A percentile compares a stretch with the other conserved stretches of the same genome.
Evolutionary conservation across 2,329 filamentous ascomycete genomes (phyloP).

Genomic region (Canariomyces notabilis): DNA sequence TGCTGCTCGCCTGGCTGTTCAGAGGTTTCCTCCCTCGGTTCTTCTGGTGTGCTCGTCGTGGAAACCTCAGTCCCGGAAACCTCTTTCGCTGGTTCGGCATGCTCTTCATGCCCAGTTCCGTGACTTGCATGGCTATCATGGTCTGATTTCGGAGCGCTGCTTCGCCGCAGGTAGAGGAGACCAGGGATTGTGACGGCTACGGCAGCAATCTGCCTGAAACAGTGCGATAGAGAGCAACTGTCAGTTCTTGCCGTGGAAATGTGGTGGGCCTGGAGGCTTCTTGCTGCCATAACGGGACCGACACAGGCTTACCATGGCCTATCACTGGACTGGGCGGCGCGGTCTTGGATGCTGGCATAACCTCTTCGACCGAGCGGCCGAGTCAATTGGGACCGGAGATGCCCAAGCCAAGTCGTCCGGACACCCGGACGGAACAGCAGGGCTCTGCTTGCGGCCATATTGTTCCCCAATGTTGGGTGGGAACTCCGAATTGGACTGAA

Average conservation of each 20-base stretch:
- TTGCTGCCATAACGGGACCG: background rate
- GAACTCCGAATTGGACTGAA: background rate
- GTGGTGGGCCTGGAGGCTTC: background rate
- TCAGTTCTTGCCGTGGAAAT: background rate
- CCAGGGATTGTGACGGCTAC: conserved; percentile 16
- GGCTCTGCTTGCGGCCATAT: conserved; percentile 5
- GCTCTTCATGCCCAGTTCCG: background rate
- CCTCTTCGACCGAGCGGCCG: conserved; percentile 12
- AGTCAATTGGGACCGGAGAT: background rate
- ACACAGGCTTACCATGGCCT: conserved; percentile 18
- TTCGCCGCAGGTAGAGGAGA: conserved; percentile 14
- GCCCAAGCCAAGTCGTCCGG: conserved; percentile 2
- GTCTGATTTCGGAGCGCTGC: background rate
- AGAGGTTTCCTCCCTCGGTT: conserved; percentile 22
- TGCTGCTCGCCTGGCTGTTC: conserved; percentile 21
- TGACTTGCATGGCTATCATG: conserved; percentile 10
- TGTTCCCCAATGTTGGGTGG: background rate
- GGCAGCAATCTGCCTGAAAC: conserved; percentile 18
- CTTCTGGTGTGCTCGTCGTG: background rate
- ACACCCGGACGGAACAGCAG: conserved; percentile 8
- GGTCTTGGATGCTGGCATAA: conserved; percentile 19
- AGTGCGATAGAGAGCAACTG: background rate
- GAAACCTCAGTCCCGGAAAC: background rate
- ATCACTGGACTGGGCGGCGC: conserved; percentile 12
- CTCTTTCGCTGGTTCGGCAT: background rate